Evolutionary conservation across 2,329 filamentous ascomycete genomes (phyloP).

Genomic region (Proliferodiscus dingleyae): DNA sequence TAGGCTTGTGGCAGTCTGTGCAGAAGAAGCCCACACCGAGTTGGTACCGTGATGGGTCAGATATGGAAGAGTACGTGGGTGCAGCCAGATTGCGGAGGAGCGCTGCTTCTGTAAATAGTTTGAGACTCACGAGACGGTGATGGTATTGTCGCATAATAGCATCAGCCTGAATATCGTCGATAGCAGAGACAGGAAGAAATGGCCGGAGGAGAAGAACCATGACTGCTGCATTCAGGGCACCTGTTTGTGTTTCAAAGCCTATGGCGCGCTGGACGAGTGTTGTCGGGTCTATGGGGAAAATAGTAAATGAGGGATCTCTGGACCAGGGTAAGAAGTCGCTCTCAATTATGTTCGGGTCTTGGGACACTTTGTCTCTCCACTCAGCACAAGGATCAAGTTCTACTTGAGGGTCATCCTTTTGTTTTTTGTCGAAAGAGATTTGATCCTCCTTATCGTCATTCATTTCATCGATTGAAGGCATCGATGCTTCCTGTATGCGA

Average conservation of each 20-base stretch:
- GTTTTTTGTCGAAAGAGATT: conserved; percentile 4
- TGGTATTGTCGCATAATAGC: conserved; percentile 58
- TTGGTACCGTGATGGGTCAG: conserved; percentile 48
- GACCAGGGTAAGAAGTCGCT: conserved; percentile 56
- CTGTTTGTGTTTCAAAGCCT: conserved; percentile 51
- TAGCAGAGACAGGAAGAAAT: conserved; percentile 48
- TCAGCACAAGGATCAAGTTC: conserved; percentile 11
- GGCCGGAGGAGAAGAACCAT: conserved; percentile 57
- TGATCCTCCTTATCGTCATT: too few species aligned
- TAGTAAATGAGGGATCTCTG: conserved; percentile 51
- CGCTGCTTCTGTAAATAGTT: conserved; percentile 55
- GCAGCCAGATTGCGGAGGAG: conserved; percentile 55
- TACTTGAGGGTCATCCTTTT: neutral
- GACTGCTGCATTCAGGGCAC: conserved; percentile 54
- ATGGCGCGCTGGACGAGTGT: conserved; percentile 49
- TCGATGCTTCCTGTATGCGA: conserved; percentile 24
- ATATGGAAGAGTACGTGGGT: conserved; percentile 50
- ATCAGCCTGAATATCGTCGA: conserved; percentile 51
- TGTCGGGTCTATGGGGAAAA: conserved; percentile 52
- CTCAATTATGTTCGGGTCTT: conserved; percentile 42
- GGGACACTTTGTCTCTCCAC: conserved; percentile 17
- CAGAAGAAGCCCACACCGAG: conserved; percentile 52
- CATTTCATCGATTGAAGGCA: too few species aligned
- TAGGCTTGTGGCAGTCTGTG: conserved; percentile 49
- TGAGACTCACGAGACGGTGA: conserved; percentile 53